A percentile compares a stretch with the other conserved stretches of the same genome.
Evolutionary conservation across 1,284 basidiomycete species (phyloP).

Genomic region (Puccinia triticina): DNA sequence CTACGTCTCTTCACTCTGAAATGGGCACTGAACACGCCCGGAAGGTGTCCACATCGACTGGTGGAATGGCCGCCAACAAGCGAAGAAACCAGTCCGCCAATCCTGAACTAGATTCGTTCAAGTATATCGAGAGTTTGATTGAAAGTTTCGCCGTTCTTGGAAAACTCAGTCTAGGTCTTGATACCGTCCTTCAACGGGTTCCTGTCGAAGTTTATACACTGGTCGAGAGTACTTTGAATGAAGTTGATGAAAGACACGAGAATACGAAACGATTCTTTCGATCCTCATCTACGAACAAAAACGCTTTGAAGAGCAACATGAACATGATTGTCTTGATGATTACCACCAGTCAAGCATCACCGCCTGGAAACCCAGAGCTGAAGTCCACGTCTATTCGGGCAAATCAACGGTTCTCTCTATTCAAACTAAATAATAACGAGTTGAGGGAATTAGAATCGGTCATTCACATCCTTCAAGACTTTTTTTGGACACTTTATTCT

Average conservation of each 20-base stretch:
- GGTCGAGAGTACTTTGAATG: slow-evolving; percentile 83
- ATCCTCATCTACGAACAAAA: slow-evolving; percentile 15
- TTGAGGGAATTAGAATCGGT: slow-evolving; percentile 57
- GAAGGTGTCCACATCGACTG: slow-evolving; percentile 53
- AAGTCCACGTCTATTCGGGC: slow-evolving; percentile 60
- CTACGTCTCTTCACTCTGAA: slow-evolving; percentile 40
- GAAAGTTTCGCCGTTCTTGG: slow-evolving; percentile 90
- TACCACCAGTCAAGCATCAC: slow-evolving; percentile 16
- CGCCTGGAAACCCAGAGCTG: slow-evolving; percentile 28
- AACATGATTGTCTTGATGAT: slow-evolving; percentile 37
- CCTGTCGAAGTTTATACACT: slow-evolving; percentile 81
- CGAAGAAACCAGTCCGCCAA: slow-evolving; percentile 62
- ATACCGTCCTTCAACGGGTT: slow-evolving; percentile 80
- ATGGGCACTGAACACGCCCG: slow-evolving; percentile 51
- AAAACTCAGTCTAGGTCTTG: slow-evolving; percentile 80
- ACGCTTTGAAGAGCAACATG: slow-evolving; percentile 28
- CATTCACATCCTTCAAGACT: slow-evolving; percentile 79
- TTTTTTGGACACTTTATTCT: slow-evolving; percentile 97
- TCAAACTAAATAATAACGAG: slow-evolving; percentile 67
- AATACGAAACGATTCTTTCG: slow-evolving; percentile 53
- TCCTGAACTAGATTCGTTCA: slow-evolving; percentile 88
- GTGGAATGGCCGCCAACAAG: slow-evolving; percentile 17
- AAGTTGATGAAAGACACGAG: slow-evolving; percentile 83
- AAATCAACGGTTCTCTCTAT: slow-evolving; percentile 69
- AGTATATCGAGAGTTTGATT: slow-evolving; percentile 89